Conservation (phyloP, 108 stramenopile species). For the Mayamaea pseudoterrestris region DNA sequence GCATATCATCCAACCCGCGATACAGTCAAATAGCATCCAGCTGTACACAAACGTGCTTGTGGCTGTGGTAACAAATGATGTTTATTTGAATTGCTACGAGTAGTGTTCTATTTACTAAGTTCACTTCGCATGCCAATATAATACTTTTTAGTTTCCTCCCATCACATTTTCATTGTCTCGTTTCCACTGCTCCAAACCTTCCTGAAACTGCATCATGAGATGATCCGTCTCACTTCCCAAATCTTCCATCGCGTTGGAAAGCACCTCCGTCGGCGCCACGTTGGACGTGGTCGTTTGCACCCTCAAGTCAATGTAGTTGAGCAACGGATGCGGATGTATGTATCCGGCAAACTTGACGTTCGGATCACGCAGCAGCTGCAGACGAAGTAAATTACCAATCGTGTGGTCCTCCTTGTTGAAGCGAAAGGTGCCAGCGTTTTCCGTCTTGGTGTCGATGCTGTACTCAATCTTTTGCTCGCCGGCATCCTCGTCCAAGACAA, state of each 20-base stretch:
- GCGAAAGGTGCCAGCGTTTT: conserved; percentile 89
- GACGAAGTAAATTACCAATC: conserved; percentile 84
- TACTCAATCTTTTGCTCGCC: conserved; percentile 76
- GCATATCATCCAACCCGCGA: conserved; percentile 58
- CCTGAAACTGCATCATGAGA: conserved; percentile 61
- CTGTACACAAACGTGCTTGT: conserved; percentile 53
- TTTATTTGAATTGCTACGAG: not conserved
- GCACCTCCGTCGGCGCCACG: conserved; percentile 55
- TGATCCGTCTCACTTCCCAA: conserved; percentile 80
- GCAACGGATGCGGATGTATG: conserved; percentile 88
- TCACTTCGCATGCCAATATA: not conserved
- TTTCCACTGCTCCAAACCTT: conserved; percentile 64
- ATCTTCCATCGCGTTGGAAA: conserved; percentile 79
- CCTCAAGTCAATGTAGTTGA: conserved; percentile 76
- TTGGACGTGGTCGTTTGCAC: conserved; percentile 76
- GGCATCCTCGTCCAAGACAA: conserved; percentile 71
- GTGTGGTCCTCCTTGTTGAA: conserved; percentile 98
- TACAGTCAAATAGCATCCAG: conserved; percentile 56
- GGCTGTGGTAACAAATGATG: conserved; percentile 39
- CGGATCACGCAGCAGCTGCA: conserved; percentile 88
- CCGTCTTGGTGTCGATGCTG: conserved; percentile 76
- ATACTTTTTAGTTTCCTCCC: not conserved
- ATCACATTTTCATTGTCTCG: conserved; percentile 60
- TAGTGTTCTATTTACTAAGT: not conserved
- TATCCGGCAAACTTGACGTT: conserved; percentile 82